Percentiles rank a stretch among this genome's conserved stretches.
phyloP scores from a whole-genome alignment of 768 basidiomycete genomes.

The Xanthoconium purpureum region DNA sequence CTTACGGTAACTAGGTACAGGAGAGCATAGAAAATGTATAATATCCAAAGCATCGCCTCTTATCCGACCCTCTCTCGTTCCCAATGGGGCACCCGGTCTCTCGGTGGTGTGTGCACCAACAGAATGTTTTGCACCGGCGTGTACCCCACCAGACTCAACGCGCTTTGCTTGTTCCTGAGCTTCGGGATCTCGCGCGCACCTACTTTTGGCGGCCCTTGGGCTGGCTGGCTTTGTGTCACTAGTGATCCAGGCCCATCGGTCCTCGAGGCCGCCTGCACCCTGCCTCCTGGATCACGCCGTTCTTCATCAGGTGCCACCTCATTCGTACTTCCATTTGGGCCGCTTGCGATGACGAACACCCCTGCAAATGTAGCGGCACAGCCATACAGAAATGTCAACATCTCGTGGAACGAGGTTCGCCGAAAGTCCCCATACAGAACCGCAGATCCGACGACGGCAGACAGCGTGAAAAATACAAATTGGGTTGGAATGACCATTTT shows the following conservation, averaged over 20 bases:
- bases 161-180: slow-evolving; percentile 52
- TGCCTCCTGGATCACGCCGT: slow-evolving; percentile 32
- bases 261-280: slow-evolving; percentile 29
- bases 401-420: slow-evolving; percentile 74
- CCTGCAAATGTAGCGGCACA: slow-evolving; percentile 87
- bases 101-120: slow-evolving; percentile 62
- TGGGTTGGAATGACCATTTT: slow-evolving; percentile 95
- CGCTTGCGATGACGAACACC: slow-evolving; percentile 83
- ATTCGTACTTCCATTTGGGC: slow-evolving; percentile 34
- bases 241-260: slow-evolving; percentile 22
- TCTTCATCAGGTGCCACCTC: slow-evolving; percentile 31
- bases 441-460: slow-evolving; percentile 88
- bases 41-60: neutral
- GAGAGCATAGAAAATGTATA: neutral
- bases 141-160: slow-evolving; percentile 61
- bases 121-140: slow-evolving; percentile 77
- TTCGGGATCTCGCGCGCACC: slow-evolving; percentile 43
- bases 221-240: slow-evolving; percentile 33
- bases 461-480: slow-evolving; percentile 92
- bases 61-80: slow-evolving; percentile 32
- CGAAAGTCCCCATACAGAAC: slow-evolving; percentile 94
- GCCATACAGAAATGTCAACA: slow-evolving; percentile 83
- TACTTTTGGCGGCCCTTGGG: slow-evolving; percentile 47
- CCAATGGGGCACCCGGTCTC: slow-evolving; percentile 39
- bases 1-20: neutral